phyloP scores from a whole-genome alignment of 768 basidiomycete species.

The Russula griseocarnosa region DNA sequence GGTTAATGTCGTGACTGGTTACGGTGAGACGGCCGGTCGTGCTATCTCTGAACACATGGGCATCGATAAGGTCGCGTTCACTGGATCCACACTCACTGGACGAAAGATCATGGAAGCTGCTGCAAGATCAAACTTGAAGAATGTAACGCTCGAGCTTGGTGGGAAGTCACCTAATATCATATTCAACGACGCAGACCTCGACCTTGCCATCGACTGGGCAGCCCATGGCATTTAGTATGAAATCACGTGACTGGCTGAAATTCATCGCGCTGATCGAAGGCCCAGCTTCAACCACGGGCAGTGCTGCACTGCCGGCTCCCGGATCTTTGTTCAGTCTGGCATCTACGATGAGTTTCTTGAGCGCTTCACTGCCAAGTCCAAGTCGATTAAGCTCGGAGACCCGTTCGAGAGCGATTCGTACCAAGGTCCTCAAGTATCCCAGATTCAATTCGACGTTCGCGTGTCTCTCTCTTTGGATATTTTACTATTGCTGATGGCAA shows the following conservation, averaged over 20 bases:
- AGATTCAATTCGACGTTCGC: constrained; percentile 67
- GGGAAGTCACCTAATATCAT: constrained; percentile 63
- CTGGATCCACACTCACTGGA: constrained; percentile 63
- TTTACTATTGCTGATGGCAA: neutral
- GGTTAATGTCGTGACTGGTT: constrained; percentile 56
- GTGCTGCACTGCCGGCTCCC: constrained; percentile 73
- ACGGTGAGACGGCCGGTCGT: constrained; percentile 51
- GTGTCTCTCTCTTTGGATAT: neutral
- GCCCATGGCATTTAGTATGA: constrained; percentile 56
- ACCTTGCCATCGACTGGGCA: constrained; percentile 55
- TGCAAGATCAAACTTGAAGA: constrained; percentile 59
- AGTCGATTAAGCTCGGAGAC: constrained; percentile 60
- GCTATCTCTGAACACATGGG: constrained; percentile 53
- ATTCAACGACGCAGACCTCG: constrained; percentile 58
- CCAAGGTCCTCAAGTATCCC: constrained; percentile 78
- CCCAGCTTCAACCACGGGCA: constrained; percentile 70
- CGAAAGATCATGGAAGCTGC: constrained; percentile 62
- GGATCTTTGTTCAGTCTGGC: constrained; percentile 73
- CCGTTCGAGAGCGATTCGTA: constrained; percentile 57
- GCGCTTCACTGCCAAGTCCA: constrained; percentile 52
- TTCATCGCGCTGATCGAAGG: neutral
- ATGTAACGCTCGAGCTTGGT: constrained; percentile 69
- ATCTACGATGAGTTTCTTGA: constrained; percentile 77
- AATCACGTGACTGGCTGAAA: too few species aligned
- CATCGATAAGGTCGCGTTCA: constrained; percentile 70